A percentile compares a stretch with the other conserved stretches of the same genome.
These are phyloP conservation scores for Limonium bicolor DNA, from an alignment of 148 eudicot species.

Conservation along the genomic window DNA sequence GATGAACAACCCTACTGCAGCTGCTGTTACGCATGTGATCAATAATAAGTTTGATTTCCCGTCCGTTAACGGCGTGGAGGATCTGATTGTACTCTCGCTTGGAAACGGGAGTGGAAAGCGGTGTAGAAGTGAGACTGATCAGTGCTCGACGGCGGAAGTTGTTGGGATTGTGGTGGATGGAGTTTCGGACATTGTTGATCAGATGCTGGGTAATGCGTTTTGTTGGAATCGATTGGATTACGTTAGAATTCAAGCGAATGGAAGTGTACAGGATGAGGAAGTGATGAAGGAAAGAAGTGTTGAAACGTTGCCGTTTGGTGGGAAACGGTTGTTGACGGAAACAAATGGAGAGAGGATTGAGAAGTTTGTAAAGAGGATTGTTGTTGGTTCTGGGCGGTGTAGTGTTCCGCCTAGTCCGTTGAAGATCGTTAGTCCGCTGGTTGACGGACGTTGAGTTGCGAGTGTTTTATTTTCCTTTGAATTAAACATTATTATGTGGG, in stretches of 20 bases:
- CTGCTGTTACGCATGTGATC: constrained; percentile 55
- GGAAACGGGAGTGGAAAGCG: constrained; percentile 37
- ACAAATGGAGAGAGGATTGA: constrained; percentile 65
- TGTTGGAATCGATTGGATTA: constrained; percentile 72
- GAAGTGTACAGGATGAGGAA: constrained; percentile 16
- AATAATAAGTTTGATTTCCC: constrained; percentile 64
- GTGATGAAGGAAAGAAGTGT: constrained; percentile 50
- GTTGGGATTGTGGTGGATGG: constrained; percentile 74
- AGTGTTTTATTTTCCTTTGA: too few species aligned
- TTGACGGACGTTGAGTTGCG: constrained; percentile 76
- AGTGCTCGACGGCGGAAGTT: constrained; percentile 30
- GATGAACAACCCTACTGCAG: constrained; percentile 66
- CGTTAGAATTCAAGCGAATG: constrained; percentile 82
- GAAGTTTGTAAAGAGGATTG: constrained; percentile 63
- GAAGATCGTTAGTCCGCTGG: constrained; percentile 48
- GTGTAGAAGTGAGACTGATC: constrained; percentile 10
- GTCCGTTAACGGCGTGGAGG: constrained; percentile 52
- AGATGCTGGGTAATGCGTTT: constrained; percentile 82
- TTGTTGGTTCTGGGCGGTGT: constrained; percentile 24
- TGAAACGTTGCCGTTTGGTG: constrained; percentile 84
- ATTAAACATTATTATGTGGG: too few species aligned
- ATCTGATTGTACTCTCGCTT: constrained; percentile 39
- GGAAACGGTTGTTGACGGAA: constrained; percentile 70
- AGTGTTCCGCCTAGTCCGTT: constrained; percentile 88
- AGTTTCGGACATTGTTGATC: constrained; percentile 83